A percentile compares a stretch with the other conserved stretches of the same genome.
These are phyloP conservation scores for Bjerkandera adusta DNA, from an alignment of 1,284 basidiomycete genomes.

Conservation along the genomic window DNA sequence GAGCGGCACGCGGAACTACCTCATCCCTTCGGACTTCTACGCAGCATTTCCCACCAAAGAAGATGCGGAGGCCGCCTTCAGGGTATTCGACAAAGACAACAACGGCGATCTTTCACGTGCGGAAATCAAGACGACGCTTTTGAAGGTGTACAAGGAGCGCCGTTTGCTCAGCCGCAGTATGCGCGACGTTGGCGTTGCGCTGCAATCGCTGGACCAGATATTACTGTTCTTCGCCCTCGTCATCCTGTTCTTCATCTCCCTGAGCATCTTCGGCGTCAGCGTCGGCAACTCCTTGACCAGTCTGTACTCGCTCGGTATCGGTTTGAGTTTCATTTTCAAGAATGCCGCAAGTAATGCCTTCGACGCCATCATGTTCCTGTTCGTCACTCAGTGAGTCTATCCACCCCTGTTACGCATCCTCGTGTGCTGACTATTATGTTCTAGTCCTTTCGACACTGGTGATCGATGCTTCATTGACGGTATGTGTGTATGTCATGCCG, in stretches of 20 bases:
- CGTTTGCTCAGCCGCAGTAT: conserved; percentile 68
- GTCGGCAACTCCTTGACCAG: conserved; percentile 62
- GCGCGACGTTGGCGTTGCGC: conserved; percentile 66
- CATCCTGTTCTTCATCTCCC: conserved; percentile 68
- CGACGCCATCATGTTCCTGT: conserved; percentile 77
- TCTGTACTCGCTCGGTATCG: conserved; percentile 65
- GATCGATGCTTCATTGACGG: conserved; percentile 72
- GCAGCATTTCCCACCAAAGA: conserved; percentile 61
- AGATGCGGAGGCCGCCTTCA: conserved; percentile 66
- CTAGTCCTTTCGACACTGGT: conserved; percentile 73
- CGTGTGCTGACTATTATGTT: conserved; percentile 19
- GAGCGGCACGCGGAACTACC: conserved; percentile 52
- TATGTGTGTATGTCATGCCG: conserved; percentile 29
- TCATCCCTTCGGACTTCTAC: conserved; percentile 68
- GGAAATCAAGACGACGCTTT: conserved; percentile 71
- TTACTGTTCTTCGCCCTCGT: conserved; percentile 60
- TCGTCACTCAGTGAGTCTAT: conserved; percentile 63
- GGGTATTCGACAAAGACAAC: conserved; percentile 72
- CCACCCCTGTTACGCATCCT: conserved; percentile 3
- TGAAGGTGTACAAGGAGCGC: conserved; percentile 77
- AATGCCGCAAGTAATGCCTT: conserved; percentile 66
- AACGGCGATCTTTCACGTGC: conserved; percentile 78
- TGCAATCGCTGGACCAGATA: conserved; percentile 61
- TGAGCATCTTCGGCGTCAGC: conserved; percentile 68
- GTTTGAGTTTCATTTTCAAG: conserved; percentile 77